Evolutionary conservation across 2,329 filamentous ascomycete species (phyloP).

Genomic region (Ceratocystiopsis sp.): DNA sequence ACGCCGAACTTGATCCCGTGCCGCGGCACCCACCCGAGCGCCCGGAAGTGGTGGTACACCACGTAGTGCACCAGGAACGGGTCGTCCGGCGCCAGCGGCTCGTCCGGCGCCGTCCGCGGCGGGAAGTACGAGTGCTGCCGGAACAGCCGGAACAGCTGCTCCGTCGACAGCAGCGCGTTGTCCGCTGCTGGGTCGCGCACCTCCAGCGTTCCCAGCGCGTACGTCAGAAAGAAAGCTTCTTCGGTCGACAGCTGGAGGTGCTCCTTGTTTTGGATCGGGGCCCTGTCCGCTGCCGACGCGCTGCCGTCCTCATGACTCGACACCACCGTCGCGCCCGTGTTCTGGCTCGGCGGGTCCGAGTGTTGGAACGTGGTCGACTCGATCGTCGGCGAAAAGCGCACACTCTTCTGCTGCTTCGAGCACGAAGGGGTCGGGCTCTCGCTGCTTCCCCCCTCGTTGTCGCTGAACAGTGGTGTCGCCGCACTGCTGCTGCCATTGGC

Average conservation of each 20-base stretch:
- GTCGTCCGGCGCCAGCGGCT: slow-evolving; percentile 43
- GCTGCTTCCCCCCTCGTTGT: neutral
- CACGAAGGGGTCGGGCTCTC: neutral
- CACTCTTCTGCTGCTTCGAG: slow-evolving; percentile 39
- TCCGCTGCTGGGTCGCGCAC: slow-evolving; percentile 36
- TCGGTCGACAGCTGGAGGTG: slow-evolving; percentile 84
- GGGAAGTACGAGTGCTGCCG: slow-evolving; percentile 56
- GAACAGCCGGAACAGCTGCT: slow-evolving; percentile 48
- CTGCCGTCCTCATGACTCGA: neutral
- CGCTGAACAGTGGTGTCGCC: neutral
- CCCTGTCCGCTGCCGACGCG: neutral
- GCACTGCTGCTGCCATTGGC: neutral
- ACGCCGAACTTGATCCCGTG: slow-evolving; percentile 88
- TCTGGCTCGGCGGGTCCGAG: slow-evolving; percentile 33
- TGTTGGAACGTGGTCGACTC: slow-evolving; percentile 44
- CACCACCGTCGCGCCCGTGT: neutral
- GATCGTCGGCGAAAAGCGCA: slow-evolving; percentile 52
- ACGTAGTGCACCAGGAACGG: slow-evolving; percentile 74
- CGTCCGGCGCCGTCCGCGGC: slow-evolving; percentile 20
- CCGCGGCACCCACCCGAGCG: slow-evolving; percentile 84
- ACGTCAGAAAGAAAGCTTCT: slow-evolving; percentile 81
- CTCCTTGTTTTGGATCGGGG: slow-evolving; percentile 40
- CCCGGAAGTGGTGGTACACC: slow-evolving; percentile 91
- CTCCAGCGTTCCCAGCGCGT: slow-evolving; percentile 57
- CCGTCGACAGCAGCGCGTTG: slow-evolving; percentile 25